Conservation (phyloP, 2,329 filamentous ascomycete genomes). For the Cladophialophora yegresii region DNA sequence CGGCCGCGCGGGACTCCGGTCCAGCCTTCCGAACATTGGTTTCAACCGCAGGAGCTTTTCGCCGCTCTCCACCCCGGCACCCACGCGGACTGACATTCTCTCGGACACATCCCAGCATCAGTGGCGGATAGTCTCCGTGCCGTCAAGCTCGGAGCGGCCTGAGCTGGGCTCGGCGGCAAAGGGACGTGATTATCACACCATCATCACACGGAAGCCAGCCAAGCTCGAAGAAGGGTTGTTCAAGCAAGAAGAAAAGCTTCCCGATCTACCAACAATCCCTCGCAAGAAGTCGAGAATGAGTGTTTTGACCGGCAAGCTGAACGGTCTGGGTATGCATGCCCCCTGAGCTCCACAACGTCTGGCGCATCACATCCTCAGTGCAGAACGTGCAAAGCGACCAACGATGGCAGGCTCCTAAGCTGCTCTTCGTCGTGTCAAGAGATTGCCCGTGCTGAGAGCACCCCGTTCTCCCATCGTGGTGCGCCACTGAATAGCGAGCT, state of each 20-base stretch:
- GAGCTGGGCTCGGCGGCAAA: slow-evolving; percentile 26
- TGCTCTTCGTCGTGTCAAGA: slow-evolving; percentile 52
- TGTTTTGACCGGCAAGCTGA: slow-evolving; percentile 27
- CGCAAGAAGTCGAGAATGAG: slow-evolving; percentile 22
- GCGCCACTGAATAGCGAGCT: slow-evolving; percentile 84
- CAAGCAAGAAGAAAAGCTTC: slow-evolving; percentile 34
- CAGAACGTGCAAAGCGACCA: background rate
- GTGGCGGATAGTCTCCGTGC: slow-evolving; percentile 63
- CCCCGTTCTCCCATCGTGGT: slow-evolving; percentile 87
- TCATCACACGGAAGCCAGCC: slow-evolving; percentile 69
- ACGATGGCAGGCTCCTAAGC: slow-evolving; percentile 11
- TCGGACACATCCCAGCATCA: slow-evolving; percentile 64
- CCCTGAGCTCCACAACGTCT: slow-evolving; percentile 15
- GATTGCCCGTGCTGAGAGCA: slow-evolving; percentile 81
- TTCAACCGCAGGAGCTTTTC: slow-evolving; percentile 29
- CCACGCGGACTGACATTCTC: slow-evolving; percentile 57
- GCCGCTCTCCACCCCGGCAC: slow-evolving; percentile 41
- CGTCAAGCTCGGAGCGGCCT: slow-evolving; percentile 53
- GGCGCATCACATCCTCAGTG: background rate
- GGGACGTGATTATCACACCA: slow-evolving; percentile 60
- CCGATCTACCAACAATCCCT: slow-evolving; percentile 23
- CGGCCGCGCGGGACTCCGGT: slow-evolving; percentile 57
- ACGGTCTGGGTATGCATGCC: slow-evolving; percentile 35
- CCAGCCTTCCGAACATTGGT: slow-evolving; percentile 21
- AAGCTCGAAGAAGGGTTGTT: slow-evolving; percentile 75